phyloP scores from a whole-genome alignment of 495 filamentous ascomycete species.

The Emericellopsis terricola region DNA sequence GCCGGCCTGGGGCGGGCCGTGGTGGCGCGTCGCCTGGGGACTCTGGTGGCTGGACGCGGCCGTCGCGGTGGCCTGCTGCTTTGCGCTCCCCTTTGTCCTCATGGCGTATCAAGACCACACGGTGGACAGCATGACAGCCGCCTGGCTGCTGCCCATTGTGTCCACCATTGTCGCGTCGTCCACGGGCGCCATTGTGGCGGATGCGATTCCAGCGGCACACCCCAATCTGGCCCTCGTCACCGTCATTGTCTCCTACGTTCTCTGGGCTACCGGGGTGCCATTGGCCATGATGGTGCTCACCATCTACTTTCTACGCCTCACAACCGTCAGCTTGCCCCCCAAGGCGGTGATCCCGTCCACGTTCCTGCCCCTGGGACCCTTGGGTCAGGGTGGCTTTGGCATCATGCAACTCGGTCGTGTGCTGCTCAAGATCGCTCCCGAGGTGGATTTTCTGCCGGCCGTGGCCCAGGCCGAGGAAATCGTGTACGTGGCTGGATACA shows the following conservation, averaged over 20 bases:
- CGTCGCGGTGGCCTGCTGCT: slow-evolving; percentile 27
- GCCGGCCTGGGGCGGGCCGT: slow-evolving; percentile 5
- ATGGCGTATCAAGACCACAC: slow-evolving; percentile 14
- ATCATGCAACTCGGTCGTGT: slow-evolving; percentile 38
- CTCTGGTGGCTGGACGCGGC: slow-evolving; percentile 42
- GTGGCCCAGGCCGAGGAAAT: slow-evolving; percentile 22
- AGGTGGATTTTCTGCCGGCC: slow-evolving; percentile 23
- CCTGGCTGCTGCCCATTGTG: slow-evolving; percentile 43
- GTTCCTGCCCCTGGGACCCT: slow-evolving; percentile 42
- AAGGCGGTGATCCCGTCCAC: slow-evolving; percentile 41
- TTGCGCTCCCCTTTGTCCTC: slow-evolving; percentile 36
- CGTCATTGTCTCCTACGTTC: slow-evolving; percentile 33
- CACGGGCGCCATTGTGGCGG: slow-evolving; percentile 36
- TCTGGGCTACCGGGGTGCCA: slow-evolving; percentile 41
- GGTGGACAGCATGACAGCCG: slow-evolving; percentile 32
- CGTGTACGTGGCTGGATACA: slow-evolving; percentile 34
- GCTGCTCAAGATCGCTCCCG: slow-evolving; percentile 29
- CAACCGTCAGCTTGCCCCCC: slow-evolving; percentile 35
- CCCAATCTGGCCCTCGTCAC: slow-evolving; percentile 32
- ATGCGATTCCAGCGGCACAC: slow-evolving; percentile 27
- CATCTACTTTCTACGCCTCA: slow-evolving; percentile 43
- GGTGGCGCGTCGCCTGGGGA: slow-evolving; percentile 21
- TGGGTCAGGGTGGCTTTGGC: slow-evolving; percentile 39
- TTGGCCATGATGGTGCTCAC: slow-evolving; percentile 35
- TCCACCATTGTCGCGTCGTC: slow-evolving; percentile 37